Conservation (phyloP, 257 asterid genomes). For the Capsicum pubescens region DNA sequence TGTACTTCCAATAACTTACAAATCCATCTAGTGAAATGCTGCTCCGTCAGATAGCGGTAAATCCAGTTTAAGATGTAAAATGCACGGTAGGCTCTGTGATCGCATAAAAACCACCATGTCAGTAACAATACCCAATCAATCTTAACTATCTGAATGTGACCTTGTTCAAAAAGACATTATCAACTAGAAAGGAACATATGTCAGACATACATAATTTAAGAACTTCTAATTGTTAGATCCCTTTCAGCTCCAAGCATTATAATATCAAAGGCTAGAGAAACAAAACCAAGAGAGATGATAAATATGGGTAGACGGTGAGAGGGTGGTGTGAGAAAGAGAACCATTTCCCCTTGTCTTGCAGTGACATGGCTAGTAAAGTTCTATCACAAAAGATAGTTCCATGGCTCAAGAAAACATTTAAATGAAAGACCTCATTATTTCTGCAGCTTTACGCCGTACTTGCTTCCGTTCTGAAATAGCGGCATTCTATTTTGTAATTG, state of each 20-base stretch:
- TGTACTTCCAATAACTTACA: slow-evolving; percentile 52
- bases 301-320: neutral
- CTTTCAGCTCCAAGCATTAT: slow-evolving; percentile 9
- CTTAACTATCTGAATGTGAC: neutral
- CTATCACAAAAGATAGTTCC: neutral
- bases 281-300: slow-evolving; percentile 1
- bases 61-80: slow-evolving; percentile 93
- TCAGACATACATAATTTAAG: neutral
- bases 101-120: neutral
- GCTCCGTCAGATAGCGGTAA: slow-evolving; percentile 90
- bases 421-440: neutral
- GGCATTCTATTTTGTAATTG: neutral
- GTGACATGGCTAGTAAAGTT: neutral
- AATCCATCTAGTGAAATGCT: slow-evolving; percentile 75
- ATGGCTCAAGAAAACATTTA: neutral
- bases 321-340: neutral
- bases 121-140: slow-evolving; percentile 2
- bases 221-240: neutral
- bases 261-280: neutral
- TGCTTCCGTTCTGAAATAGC: neutral
- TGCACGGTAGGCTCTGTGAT: slow-evolving; percentile 83
- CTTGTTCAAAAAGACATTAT: neutral
- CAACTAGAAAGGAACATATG: slow-evolving; percentile 1
- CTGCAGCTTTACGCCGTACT: neutral
- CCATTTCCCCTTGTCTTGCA: slow-evolving; percentile 2